Base-by-base conservation (phyloP, 495 filamentous ascomycete species). In the Podospora tetraspora region DNA sequence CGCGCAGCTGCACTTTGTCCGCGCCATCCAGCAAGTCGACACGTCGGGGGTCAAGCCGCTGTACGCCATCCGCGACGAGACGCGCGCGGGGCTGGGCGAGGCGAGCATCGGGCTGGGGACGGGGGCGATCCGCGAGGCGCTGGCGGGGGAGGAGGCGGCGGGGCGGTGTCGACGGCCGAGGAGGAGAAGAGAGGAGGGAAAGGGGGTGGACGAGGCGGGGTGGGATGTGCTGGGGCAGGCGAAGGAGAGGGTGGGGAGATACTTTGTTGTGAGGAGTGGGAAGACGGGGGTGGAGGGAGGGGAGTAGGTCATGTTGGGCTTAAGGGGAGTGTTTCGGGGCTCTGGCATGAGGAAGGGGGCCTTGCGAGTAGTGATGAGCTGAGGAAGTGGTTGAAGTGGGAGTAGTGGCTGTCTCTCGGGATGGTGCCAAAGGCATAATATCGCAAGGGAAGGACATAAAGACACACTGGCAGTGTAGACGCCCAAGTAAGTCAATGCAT, bases 1-100 rank as follows among this genome's bases (percentile, higher is more conserved):
- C 58, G 88, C 92, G 11, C 95, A 99, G 72, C 85, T 99, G 0
- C 89, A 92, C 72, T 98, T 99, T 73, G 92, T 98, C 56, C 86
- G 84, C 65, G 87, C 90, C 64, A 89, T 98, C 32, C 93, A 95
- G 70, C 79, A 77, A n/a, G 89, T 97, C 6, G 84, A 94, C 79
- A 94, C 92, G 1, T 75, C 79, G 0, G 88, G 84, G 2, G 83
- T 97, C 1, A 80, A 85, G 61, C 93, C 95, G 0, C 76, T 98
- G 34, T 82, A 85, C 57, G 87, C 87, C 63, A 90, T 99, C 63
- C 86, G 92, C 30, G 96, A 98, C 77, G 93, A 98, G 79, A 93
- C 85, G 0, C 71, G 76, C 43, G 70, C 73, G 3, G 80, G 80
- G 3, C 57, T 81, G 21, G 70, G 69, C 5, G 84, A 84, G 63